Evolutionary conservation across 371 early-diverging fungal species (phyloP).

Genomic region (Mortierella sp.): DNA sequence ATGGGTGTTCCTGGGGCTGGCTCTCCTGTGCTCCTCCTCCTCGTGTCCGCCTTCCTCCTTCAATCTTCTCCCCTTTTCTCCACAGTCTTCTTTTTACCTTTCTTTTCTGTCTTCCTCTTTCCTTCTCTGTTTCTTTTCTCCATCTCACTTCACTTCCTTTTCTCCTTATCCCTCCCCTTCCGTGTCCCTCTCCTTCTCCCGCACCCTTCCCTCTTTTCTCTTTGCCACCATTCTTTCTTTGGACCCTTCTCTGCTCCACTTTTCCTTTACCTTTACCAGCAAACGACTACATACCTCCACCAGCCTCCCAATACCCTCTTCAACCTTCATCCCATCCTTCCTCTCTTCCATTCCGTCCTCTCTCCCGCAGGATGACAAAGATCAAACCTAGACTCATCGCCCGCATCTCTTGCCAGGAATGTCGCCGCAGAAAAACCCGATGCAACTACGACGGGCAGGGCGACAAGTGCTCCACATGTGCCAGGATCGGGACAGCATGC

Average conservation of each 20-base stretch:
- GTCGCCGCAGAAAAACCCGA: conserved; percentile 53
- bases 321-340: neutral
- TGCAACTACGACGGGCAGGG: conserved; percentile 56
- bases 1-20: neutral
- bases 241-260: too few relatives aligned
- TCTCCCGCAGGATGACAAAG: conserved; percentile 43
- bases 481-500: conserved; percentile 49
- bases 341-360: neutral
- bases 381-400: conserved; percentile 58
- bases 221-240: too few relatives aligned
- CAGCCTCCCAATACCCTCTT: too few relatives aligned
- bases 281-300: neutral
- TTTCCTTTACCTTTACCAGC: neutral
- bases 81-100: neutral
- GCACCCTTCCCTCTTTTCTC: neutral
- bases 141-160: neutral
- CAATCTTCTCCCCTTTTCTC: neutral
- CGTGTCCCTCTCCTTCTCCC: neutral
- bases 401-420: conserved; percentile 57
- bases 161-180: neutral
- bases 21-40: neutral
- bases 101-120: neutral
- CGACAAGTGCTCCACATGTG: conserved; percentile 55
- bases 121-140: neutral
- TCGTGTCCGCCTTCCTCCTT: neutral